Evolutionary conservation across 371 early-diverging fungal genomes (phyloP), one percentile per base, ranked within the genome.

Genomic region (Circinella minor): DNA sequence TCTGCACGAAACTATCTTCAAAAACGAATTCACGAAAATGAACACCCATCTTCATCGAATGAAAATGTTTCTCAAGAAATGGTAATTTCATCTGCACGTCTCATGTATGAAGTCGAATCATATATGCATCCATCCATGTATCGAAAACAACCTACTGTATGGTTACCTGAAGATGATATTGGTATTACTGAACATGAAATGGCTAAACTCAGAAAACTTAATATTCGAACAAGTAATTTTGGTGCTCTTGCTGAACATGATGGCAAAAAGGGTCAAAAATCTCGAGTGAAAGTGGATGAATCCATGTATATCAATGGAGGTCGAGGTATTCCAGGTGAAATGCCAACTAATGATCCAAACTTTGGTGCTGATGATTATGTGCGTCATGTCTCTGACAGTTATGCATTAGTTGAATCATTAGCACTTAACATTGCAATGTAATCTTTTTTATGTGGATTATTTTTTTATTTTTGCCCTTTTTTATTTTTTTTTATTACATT

Each of bases 121-220:
- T 75, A 75, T 54, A 71, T 75, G 75, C 71, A 75, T 49, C 75
- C 75, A 7, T 71, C 75, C 14, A 34, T 68, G 20, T 66, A 60
- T 13, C 46, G n/a, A 15, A 59, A 38, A 17, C 75, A 75, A 49
- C 71, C 75, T 39, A 66, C 69, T 7, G 75, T 75, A 27, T 75
- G 75, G 75, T 36, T 75, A 15, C 75, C 75, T n/a, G 46, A 71
- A 46, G 75, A 75, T 54, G 75, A 75, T 49, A 18, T 75, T 17
- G 75, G 75, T 39, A 75, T 75, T 27, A 70, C 75, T 7, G 64
- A 61, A 17, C 34, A 48, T 10, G 71, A 71, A 51, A 59, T 75
- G 62, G 66, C 55, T 8, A 55, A 66, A 10, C 63, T 75, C 17
- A 60, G 63, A 27, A 55, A 63, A 9, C 6, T 55, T 17, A 37